phyloP scores from a whole-genome alignment of 805 yeast species.

The Sungouiozyma ichnusensis region DNA sequence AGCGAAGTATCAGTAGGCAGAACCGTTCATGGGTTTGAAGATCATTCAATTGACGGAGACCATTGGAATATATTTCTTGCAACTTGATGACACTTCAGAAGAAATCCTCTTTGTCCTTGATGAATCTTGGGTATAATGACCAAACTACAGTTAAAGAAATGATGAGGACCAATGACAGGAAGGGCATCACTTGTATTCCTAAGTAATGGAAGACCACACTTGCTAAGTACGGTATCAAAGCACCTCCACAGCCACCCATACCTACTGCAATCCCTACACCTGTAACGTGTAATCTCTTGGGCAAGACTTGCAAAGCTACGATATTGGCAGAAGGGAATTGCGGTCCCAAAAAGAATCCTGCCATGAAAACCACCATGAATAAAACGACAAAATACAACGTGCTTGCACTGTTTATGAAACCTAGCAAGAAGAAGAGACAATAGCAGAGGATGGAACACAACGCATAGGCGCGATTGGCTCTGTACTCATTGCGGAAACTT shows the following conservation, averaged over 20 bases:
- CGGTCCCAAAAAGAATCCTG: constrained; percentile 60
- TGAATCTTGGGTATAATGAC: constrained; percentile 21
- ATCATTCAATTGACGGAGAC: too few species aligned
- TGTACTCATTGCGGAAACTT: constrained; percentile 36
- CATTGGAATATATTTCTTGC: too few species aligned
- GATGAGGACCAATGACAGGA: constrained; percentile 18
- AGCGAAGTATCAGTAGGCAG: too few species aligned
- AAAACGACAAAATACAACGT: constrained; percentile 14
- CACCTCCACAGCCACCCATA: constrained; percentile 77
- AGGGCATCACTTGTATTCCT: constrained; percentile 22
- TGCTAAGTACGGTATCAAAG: constrained; percentile 54
- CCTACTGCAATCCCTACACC: constrained; percentile 73
- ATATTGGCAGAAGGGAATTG: constrained; percentile 64
- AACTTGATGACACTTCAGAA: too few species aligned
- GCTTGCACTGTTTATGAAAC: constrained; percentile 10
- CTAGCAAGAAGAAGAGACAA: constrained; percentile 21
- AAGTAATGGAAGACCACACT: constrained; percentile 34
- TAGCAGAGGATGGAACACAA: constrained; percentile 29
- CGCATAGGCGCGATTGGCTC: constrained; percentile 27
- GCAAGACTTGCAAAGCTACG: constrained; percentile 51
- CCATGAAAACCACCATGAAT: constrained; percentile 29
- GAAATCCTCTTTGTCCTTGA: constrained; percentile 15
- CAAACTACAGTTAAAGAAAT: constrained; percentile 16
- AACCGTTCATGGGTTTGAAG: too few species aligned
- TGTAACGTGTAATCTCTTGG: constrained; percentile 46